Percentiles rank a stretch among this genome's conserved stretches.
Conservation (phyloP, 1,284 basidiomycete genomes). For the Rhodofomes roseus region DNA sequence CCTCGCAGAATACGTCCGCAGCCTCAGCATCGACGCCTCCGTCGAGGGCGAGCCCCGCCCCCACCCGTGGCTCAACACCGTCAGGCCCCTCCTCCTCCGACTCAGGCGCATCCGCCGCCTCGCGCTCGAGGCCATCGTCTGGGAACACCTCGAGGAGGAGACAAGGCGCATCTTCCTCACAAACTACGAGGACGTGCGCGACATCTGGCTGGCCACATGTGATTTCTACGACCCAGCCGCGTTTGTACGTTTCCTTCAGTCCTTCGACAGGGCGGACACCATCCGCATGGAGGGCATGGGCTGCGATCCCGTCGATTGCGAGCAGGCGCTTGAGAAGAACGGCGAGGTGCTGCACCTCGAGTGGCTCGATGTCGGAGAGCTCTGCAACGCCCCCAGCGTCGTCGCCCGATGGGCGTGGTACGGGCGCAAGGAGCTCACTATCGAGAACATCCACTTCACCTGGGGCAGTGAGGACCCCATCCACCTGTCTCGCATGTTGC, state of each 20-base stretch:
- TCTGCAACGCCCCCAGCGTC: constrained; percentile 6
- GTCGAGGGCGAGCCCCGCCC: constrained; percentile 4
- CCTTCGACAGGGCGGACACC: neutral
- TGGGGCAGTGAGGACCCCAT: constrained; percentile 5
- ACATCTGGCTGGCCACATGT: constrained; percentile 8
- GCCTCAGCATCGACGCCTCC: constrained; percentile 10
- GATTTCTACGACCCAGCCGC: constrained; percentile 3
- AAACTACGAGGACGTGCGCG: neutral
- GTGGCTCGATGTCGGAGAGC: constrained; percentile 7
- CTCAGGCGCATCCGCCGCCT: constrained; percentile 3
- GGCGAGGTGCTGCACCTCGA: neutral
- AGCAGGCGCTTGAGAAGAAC: neutral
- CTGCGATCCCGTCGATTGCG: neutral
- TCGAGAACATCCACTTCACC: constrained; percentile 8
- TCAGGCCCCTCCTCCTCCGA: neutral
- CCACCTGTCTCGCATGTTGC: neutral
- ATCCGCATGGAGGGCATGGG: constrained; percentile 7
- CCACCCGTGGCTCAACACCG: constrained; percentile 6
- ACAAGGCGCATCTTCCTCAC: constrained; percentile 1
- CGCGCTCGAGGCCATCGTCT: constrained; percentile 6
- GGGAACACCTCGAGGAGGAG: constrained; percentile 5
- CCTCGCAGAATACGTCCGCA: constrained; percentile 7
- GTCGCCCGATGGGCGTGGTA: constrained; percentile 7
- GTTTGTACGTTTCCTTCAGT: constrained; percentile 5
- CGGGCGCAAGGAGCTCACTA: neutral